Evolutionary conservation across 345 rosid species (phyloP).

Genomic region (Citrus reticulata): DNA sequence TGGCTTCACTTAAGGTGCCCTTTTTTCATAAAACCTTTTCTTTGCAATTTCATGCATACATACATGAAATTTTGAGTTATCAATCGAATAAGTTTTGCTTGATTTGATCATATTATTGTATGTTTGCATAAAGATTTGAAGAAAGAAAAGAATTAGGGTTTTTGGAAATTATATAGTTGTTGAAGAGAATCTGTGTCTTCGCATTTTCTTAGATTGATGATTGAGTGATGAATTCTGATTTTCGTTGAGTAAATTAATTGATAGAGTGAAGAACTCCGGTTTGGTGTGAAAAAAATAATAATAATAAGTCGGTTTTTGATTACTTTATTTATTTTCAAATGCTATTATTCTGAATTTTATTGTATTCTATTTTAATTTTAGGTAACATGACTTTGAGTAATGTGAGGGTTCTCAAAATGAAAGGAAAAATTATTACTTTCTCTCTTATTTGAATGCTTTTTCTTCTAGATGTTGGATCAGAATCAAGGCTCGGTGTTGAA

Average conservation of each 20-base stretch:
- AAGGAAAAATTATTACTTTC: background rate
- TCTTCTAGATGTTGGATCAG: background rate
- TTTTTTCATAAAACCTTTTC: background rate
- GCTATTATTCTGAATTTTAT: background rate
- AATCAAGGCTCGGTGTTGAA: background rate
- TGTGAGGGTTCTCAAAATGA: background rate
- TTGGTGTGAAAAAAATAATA: background rate
- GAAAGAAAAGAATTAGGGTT: background rate
- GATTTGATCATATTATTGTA: background rate
- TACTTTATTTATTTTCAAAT: background rate
- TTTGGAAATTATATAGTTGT: background rate
- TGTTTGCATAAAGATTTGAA: background rate
- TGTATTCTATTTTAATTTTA: background rate
- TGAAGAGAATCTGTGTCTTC: background rate
- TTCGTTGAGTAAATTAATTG: background rate
- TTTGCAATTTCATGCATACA: background rate
- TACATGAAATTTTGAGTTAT: background rate
- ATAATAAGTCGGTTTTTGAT: background rate
- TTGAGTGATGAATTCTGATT: background rate
- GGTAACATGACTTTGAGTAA: background rate
- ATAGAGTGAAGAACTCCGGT: background rate
- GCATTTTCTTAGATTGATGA: background rate
- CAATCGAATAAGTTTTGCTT: background rate
- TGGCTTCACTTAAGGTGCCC: background rate
- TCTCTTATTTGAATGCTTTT: background rate